Evolutionary conservation across 495 filamentous ascomycete species (phyloP).

Genomic region (Neurospora sp.): DNA sequence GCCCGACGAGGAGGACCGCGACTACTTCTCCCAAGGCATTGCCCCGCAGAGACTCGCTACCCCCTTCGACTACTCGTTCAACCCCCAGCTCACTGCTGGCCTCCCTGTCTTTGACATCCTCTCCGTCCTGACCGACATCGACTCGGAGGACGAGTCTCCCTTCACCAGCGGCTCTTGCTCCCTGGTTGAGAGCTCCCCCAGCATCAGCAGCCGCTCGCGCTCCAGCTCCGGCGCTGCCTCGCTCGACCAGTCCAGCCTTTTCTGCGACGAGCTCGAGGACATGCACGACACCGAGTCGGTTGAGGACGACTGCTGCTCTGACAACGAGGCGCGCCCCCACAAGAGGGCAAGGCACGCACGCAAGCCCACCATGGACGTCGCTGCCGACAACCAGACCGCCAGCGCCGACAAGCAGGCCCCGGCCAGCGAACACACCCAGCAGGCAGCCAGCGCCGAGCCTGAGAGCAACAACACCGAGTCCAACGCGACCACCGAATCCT

Average conservation of each 20-base stretch:
- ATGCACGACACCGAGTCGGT: slow-evolving; percentile 58
- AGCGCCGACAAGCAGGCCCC: slow-evolving; percentile 28
- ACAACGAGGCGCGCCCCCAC: neutral
- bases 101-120: slow-evolving; percentile 73
- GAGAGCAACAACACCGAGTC: slow-evolving; percentile 13
- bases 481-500: slow-evolving; percentile 16
- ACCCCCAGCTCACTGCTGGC: slow-evolving; percentile 44
- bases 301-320: neutral
- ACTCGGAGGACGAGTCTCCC: slow-evolving; percentile 69
- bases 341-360: slow-evolving; percentile 16
- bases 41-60: slow-evolving; percentile 1
- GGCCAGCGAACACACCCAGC: neutral
- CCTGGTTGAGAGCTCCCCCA: slow-evolving; percentile 43
- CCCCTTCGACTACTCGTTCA: slow-evolving; percentile 36
- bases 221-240: slow-evolving; percentile 52
- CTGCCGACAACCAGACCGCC: slow-evolving; percentile 29
- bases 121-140: slow-evolving; percentile 55
- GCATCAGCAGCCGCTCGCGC: slow-evolving; percentile 64
- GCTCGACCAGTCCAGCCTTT: slow-evolving; percentile 63
- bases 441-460: slow-evolving; percentile 4
- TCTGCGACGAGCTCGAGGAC: slow-evolving; percentile 53
- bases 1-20: slow-evolving; percentile 69
- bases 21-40: slow-evolving; percentile 17
- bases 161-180: slow-evolving; percentile 68
- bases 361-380: slow-evolving; percentile 37